Evolutionary conservation across 2,329 filamentous ascomycete genomes (phyloP).

Genomic region (Botrytis sinoallii): DNA sequence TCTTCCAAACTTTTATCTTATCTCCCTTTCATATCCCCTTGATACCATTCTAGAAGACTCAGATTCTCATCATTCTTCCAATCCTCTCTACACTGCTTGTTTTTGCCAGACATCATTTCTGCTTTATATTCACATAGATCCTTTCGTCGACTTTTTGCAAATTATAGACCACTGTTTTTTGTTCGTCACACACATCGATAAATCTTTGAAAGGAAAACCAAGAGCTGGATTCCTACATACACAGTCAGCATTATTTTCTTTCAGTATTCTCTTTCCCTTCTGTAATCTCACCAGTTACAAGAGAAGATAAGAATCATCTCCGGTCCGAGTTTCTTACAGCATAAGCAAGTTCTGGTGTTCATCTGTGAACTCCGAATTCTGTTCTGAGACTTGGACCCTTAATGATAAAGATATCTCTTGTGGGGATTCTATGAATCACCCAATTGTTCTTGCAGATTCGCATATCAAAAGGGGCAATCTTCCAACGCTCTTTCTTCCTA

Average conservation of each 20-base stretch:
- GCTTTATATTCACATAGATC: neutral
- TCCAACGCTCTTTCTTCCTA: neutral
- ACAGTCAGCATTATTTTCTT: slow-evolving; percentile 15
- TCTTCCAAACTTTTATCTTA: slow-evolving; percentile 11
- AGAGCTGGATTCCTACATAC: slow-evolving; percentile 35
- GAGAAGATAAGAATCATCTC: neutral
- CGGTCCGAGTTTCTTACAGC: slow-evolving; percentile 5
- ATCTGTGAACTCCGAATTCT: neutral
- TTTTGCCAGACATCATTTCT: neutral
- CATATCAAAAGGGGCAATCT: neutral
- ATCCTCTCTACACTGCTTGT: neutral
- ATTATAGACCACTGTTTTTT: neutral
- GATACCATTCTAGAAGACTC: neutral
- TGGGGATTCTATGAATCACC: neutral
- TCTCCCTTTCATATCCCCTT: slow-evolving; percentile 20
- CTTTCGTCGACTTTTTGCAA: neutral
- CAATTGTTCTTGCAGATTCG: neutral
- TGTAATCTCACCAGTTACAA: neutral
- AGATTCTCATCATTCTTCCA: slow-evolving; percentile 9
- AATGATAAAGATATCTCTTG: neutral
- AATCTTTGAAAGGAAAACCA: slow-evolving; percentile 30
- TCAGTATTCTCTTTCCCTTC: neutral
- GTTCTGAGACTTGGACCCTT: neutral
- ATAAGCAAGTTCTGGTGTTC: neutral
- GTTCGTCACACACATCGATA: neutral